Base-by-base conservation (phyloP, 176 grass and related monocot species). In the Dactylis glomerata region DNA sequence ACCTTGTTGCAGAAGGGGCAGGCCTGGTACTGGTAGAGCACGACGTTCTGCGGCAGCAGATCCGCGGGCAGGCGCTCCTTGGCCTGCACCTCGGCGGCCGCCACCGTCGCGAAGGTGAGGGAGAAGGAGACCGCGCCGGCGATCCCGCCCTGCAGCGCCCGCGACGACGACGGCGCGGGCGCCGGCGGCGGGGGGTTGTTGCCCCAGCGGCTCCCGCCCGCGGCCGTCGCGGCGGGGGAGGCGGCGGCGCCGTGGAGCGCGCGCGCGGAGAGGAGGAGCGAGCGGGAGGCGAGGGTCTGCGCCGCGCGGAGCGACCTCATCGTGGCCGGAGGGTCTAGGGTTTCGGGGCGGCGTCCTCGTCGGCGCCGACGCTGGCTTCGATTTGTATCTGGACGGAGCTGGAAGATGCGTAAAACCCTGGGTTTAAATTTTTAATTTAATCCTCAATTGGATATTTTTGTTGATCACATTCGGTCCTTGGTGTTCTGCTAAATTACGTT, bases 1-100 rank as follows among this genome's bases (percentile, higher is more conserved):
- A 97, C 95, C 89, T 97, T 97, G 79, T 97, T 97, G 80, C 95
- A 97, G 88, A 97, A 97, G 65, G 95, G 95, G 84, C 95, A 97
- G 1, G 91, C 95, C 85, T 97, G 88, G 75, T 97, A 97, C 79
- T 97, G 95, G 83, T 97, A 97, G n/a, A 97, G 81, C 51, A 97
- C 91, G 42, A 95, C 91, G 52, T 87, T 88, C 71, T 90, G 92
- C 37, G 91, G 92, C 32, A 97, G 28, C 30, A 90, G 87, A 84
- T 95, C 87, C 15, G 51, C 16, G 28, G 84, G 75, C 24, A 80
- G 91, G 34, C 58, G 83, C 82, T 95, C 95, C 87, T 97, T 97
- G 16, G 95, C 95, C 84, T 90, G 84, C 7, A 84, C 78, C 88
- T 89, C 88, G 50, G 72, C 88, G 24, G 42, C 87, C 16, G 92